Evolutionary conservation across 2,329 filamentous ascomycete species (phyloP).

Genomic region (Paecilomyces niveus): DNA sequence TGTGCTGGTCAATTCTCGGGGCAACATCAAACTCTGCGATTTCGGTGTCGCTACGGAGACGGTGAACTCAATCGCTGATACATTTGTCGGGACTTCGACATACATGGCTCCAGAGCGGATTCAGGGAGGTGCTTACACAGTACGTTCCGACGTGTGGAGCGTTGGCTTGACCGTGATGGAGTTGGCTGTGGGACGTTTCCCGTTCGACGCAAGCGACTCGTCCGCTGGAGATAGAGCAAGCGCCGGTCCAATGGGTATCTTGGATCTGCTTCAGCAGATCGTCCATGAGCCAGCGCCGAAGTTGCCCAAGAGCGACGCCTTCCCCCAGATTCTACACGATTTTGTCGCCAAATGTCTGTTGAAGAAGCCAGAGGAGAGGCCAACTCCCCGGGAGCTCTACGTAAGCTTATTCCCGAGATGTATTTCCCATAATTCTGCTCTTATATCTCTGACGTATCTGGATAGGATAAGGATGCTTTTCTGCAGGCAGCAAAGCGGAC

Average conservation of each 20-base stretch:
- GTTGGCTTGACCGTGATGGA: conserved; percentile 95
- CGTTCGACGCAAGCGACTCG: conserved; percentile 77
- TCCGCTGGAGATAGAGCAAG: conserved; percentile 61
- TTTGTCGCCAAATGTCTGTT: conserved; percentile 94
- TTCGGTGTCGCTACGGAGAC: conserved; percentile 98
- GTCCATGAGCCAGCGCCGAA: conserved; percentile 91
- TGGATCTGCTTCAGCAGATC: conserved; percentile 94
- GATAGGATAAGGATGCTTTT: conserved; percentile 82
- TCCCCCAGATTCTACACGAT: conserved; percentile 88
- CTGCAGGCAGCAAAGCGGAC: conserved; percentile 94
- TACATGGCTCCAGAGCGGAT: conserved; percentile 99
- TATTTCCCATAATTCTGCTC: background rate
- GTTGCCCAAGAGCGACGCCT: conserved; percentile 93
- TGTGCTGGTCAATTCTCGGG: conserved; percentile 88
- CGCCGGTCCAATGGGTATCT: conserved; percentile 77
- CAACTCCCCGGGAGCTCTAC: conserved; percentile 88
- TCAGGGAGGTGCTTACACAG: conserved; percentile 91
- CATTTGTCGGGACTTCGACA: conserved; percentile 95
- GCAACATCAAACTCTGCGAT: conserved; percentile 94
- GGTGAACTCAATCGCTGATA: conserved; percentile 96
- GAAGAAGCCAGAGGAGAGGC: conserved; percentile 81
- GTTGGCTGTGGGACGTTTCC: conserved; percentile 93
- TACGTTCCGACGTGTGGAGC: conserved; percentile 99
- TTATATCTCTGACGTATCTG: conserved; percentile 14
- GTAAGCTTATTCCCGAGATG: conserved; percentile 48